Evolutionary conservation across 2,329 filamentous ascomycete genomes (phyloP).

Genomic region (Alternaria postmessia): DNA sequence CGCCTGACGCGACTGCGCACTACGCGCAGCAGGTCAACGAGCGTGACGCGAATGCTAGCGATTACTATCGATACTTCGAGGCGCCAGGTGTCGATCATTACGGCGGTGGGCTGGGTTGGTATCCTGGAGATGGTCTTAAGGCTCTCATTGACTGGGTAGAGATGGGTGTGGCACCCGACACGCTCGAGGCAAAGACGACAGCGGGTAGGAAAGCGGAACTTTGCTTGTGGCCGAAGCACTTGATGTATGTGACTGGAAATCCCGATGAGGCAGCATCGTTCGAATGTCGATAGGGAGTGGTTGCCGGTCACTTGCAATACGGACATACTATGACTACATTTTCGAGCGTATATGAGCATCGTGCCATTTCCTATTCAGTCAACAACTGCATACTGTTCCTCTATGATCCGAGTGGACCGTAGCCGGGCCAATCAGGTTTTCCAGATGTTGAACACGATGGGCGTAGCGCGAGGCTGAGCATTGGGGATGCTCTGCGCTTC

Average conservation of each 20-base stretch:
- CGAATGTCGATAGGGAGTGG: constrained; percentile 4
- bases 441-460: neutral
- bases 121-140: constrained; percentile 31
- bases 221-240: constrained; percentile 25
- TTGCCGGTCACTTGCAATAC: neutral
- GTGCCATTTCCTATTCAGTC: neutral
- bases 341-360: neutral
- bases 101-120: constrained; percentile 28
- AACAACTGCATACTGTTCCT: neutral
- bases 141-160: constrained; percentile 42
- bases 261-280: constrained; percentile 9
- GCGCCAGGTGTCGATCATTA: constrained; percentile 44
- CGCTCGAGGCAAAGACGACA: constrained; percentile 20
- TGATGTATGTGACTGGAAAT: constrained; percentile 20
- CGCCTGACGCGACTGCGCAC: constrained; percentile 18
- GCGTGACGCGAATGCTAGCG: constrained; percentile 17
- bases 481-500: neutral
- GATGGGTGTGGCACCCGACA: constrained; percentile 31
- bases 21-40: constrained; percentile 25
- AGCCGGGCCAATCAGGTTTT: neutral
- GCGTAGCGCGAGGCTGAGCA: neutral
- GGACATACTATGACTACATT: neutral
- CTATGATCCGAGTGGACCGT: neutral
- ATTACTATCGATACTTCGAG: constrained; percentile 43
- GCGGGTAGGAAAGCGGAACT: constrained; percentile 13